Evolutionary conservation across 1,284 basidiomycete species (phyloP).

Genomic region (Cronartium ribicola): DNA sequence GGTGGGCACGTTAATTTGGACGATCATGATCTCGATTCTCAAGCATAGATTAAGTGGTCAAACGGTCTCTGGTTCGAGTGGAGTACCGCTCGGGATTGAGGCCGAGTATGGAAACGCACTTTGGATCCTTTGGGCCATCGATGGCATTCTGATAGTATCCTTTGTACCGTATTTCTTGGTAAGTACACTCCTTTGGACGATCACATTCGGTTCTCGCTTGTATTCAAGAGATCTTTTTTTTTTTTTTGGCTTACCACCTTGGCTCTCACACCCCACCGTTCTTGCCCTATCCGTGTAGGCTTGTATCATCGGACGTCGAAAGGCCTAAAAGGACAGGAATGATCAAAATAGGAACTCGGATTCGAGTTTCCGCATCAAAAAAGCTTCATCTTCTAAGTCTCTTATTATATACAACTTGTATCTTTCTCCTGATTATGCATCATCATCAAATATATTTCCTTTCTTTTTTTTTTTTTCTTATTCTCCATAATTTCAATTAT

Average conservation of each 20-base stretch:
- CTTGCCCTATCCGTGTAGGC: neutral
- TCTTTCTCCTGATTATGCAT: neutral
- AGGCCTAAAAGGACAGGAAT: neutral
- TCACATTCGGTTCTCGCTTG: too few relatives aligned
- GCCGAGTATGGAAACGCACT: slow-evolving; percentile 30
- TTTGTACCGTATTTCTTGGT: slow-evolving; percentile 13
- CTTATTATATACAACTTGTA: neutral
- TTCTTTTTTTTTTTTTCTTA: neutral
- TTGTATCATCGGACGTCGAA: neutral
- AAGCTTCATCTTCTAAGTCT: too few relatives aligned
- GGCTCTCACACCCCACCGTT: neutral
- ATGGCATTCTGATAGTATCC: slow-evolving; percentile 7
- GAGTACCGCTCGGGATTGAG: neutral
- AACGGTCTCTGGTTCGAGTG: neutral
- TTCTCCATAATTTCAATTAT: neutral
- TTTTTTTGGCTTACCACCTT: neutral
- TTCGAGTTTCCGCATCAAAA: neutral
- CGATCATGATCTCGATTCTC: slow-evolving; percentile 18
- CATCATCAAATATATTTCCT: neutral
- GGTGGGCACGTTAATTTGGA: slow-evolving; percentile 39
- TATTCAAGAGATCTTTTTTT: neutral
- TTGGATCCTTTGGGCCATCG: slow-evolving; percentile 33
- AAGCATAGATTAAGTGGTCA: slow-evolving; percentile 15
- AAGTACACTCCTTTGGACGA: neutral
- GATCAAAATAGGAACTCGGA: neutral